Base-by-base conservation (phyloP, 2,329 filamentous ascomycete genomes). In the Claviceps capensis region DNA sequence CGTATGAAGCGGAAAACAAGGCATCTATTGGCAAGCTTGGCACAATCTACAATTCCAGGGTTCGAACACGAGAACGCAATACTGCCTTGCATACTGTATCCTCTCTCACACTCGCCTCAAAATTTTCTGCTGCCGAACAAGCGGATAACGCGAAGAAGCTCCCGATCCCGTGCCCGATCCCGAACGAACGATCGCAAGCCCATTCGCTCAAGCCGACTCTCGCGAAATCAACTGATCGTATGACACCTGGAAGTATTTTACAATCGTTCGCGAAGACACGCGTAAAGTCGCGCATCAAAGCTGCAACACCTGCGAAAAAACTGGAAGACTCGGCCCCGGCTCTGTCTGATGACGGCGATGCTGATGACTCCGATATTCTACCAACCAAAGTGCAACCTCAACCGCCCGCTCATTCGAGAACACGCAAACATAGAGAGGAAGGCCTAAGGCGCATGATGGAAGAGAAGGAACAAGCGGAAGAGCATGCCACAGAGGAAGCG, bases 231-330 rank as follows among this genome's bases (percentile, higher is more conserved):
- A 40, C 59, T 2, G 88, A 86, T 61, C 78, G 78, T 52, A 77
- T 78, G 50, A 73, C 71, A 16, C 79, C 82, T 13, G 71, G 69
- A 2, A 78, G 79, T 54, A 79, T 94, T 26, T 88, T 93, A 74
- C 83, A 84, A 54, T 85, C 87, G 0, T 94, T 94, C 63, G 85
- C 86, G 14, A 87, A 85, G 60, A 71, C 74, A 5, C 66, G 65
- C 3, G 59, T 64, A 4, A 67, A 62, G 48, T 61, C 72, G 0
- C 60, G 67, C 2, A 4, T 16, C 4, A 74, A 71, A 59, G 72
- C 82, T 4, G 87, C 82, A 60, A 57, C 60, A 9, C 53, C 59
- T 6, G 48, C 55, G 5, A 65, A 61, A 46, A 58, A 67, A 49
- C 59, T 64, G 47, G 64, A 66, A 41, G 64, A 68, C 16, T 52